Percentiles rank a stretch among this genome's conserved stretches.
Evolutionary conservation across 2,329 filamentous ascomycete genomes (phyloP).

Genomic region (Mycogone perniciosa): DNA sequence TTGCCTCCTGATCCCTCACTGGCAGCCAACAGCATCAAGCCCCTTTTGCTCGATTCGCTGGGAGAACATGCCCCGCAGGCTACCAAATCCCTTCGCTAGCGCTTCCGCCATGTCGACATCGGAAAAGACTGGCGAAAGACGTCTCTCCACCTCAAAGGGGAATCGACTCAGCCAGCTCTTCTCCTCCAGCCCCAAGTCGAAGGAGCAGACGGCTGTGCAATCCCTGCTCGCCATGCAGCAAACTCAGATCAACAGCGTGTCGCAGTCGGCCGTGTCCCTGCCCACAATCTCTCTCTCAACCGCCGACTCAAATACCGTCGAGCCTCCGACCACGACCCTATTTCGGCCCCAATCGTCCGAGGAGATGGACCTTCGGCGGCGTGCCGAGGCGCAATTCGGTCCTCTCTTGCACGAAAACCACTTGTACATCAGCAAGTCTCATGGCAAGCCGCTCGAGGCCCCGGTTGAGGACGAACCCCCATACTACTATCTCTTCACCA

Average conservation of each 20-base stretch:
- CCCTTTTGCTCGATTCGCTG: conserved; percentile 24
- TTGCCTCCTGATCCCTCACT: neutral
- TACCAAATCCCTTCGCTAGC: conserved; percentile 50
- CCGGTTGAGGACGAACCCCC: conserved; percentile 92
- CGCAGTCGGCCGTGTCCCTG: conserved; percentile 66
- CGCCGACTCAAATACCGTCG: conserved; percentile 58
- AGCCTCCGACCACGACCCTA: conserved; percentile 68
- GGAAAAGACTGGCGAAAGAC: conserved; percentile 49
- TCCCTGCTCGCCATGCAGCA: conserved; percentile 63
- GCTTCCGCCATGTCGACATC: conserved; percentile 40
- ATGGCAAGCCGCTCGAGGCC: conserved; percentile 70
- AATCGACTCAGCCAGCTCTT: conserved; percentile 80
- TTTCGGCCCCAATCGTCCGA: conserved; percentile 84
- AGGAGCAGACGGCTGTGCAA: conserved; percentile 58
- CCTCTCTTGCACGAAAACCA: conserved; percentile 75
- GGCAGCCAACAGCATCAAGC: neutral
- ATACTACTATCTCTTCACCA: conserved; percentile 94
- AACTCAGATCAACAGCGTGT: conserved; percentile 51
- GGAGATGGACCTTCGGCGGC: conserved; percentile 68
- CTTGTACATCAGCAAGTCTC: conserved; percentile 82
- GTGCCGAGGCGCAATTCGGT: conserved; percentile 84
- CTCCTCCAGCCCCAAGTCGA: conserved; percentile 70
- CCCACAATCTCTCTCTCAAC: conserved; percentile 90
- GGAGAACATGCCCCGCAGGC: conserved; percentile 49
- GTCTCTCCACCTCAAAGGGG: conserved; percentile 59